Evolutionary conservation across 306 rosid species (phyloP).

Genomic region (Biancaea sappan): DNA sequence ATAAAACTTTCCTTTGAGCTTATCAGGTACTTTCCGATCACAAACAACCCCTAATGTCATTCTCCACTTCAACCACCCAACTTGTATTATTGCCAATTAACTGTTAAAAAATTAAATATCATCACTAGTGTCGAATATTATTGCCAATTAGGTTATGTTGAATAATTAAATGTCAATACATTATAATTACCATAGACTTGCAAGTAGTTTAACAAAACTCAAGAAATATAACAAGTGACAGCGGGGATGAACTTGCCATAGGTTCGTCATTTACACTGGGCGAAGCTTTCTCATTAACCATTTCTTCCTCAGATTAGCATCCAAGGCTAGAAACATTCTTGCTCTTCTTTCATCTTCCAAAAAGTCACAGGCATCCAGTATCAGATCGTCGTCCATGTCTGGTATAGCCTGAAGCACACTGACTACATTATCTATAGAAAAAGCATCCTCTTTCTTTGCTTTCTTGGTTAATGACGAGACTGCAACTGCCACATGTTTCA

Average conservation of each 20-base stretch:
- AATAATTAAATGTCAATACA: not conserved
- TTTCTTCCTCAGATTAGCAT: constrained; percentile 32
- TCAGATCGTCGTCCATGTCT: constrained; percentile 47
- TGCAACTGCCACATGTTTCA: constrained; percentile 40
- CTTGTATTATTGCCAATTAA: too few relatives aligned
- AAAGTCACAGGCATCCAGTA: constrained; percentile 39
- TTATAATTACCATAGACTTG: not conserved
- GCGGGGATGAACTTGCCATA: not conserved
- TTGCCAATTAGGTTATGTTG: not conserved
- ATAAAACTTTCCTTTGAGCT: too few relatives aligned
- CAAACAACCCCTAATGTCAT: too few relatives aligned
- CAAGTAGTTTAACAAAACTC: not conserved
- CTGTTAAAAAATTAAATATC: not conserved
- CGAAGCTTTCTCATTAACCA: constrained; percentile 41
- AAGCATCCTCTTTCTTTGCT: constrained; percentile 50
- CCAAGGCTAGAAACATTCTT: constrained; percentile 35
- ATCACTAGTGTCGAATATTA: not conserved
- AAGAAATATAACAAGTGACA: not conserved
- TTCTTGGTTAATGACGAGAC: constrained; percentile 49
- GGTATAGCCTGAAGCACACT: constrained; percentile 51
- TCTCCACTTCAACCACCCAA: too few relatives aligned
- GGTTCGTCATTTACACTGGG: constrained; percentile 26
- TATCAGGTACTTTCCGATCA: too few relatives aligned
- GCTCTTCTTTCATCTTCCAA: constrained; percentile 46
- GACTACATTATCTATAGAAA: constrained; percentile 42